Evolutionary conservation across 805 yeast genomes (phyloP).

Genomic region (Myxozyma neglecta): DNA sequence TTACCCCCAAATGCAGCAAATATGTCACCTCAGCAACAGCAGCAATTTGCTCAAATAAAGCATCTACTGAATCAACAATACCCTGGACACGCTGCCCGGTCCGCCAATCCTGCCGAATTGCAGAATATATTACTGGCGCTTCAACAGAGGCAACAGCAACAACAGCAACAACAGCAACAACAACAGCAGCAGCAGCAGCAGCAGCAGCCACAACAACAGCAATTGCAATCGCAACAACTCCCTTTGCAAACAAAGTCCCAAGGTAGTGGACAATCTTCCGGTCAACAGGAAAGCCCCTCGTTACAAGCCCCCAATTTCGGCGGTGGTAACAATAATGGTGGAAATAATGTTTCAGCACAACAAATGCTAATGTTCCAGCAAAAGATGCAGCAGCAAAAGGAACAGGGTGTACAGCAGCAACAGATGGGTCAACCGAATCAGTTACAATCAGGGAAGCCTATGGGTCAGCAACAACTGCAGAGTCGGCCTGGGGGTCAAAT

Average conservation of each 20-base stretch:
- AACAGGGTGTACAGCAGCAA: conserved; percentile 8
- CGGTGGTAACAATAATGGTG: conserved; percentile 3
- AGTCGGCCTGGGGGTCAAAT: conserved; percentile 24
- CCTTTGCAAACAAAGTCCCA: conserved; percentile 14
- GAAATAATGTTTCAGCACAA: conserved; percentile 2
- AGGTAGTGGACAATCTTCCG: not conserved
- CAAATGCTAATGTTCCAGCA: conserved; percentile 1
- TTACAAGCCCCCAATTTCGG: not conserved
- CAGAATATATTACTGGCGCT: conserved; percentile 19
- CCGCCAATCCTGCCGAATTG: conserved; percentile 21
- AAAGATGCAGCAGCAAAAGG: conserved; percentile 20
- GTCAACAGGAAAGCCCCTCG: not conserved
- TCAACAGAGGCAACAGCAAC: conserved; percentile 17
- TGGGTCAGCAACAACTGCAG: conserved; percentile 13
- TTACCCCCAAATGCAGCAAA: conserved; percentile 4
- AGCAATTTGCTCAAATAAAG: conserved; percentile 9
- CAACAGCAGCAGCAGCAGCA: conserved; percentile 4
- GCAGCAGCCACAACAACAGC: conserved; percentile 15
- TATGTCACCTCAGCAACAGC: conserved; percentile 14
- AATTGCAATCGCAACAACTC: conserved; percentile 11
- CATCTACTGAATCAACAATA: conserved; percentile 28
- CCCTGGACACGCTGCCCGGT: conserved; percentile 8
- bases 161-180: conserved; percentile 18
- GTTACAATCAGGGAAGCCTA: conserved; percentile 7
- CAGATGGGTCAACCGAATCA: conserved; percentile 21